Evolutionary conservation across 345 rosid genomes (phyloP).

Genomic region (thale cress (Arabidopsis thaliana)): TAIR10.1 NC_003076.8:16662501-16663000

Average conservation of each 20-base stretch:
- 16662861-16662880: not conserved
- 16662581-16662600: conserved; percentile 46
- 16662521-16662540: conserved; percentile 15
- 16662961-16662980: not conserved
- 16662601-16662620: conserved; percentile 43
- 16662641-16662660: conserved; percentile 34
- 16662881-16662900: not conserved
- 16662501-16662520: not conserved
- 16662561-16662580: conserved; percentile 34
- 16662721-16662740: conserved; percentile 25
- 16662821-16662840: not conserved
- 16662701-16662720: conserved; percentile 46
- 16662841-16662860: conserved; percentile 15
- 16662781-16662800: not conserved
- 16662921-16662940: not conserved
- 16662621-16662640: conserved; percentile 41
- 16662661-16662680: conserved; percentile 42
- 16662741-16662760: conserved; percentile 11
- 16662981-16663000: not conserved
- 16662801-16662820: not conserved
- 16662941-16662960: not conserved
- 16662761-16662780: not conserved
- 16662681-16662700: conserved; percentile 45
- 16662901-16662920: not conserved
- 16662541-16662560: conserved; percentile 24